Evolutionary conservation across 139 green algal genomes (phyloP).

Genomic region (Chlorella ohadii): DNA sequence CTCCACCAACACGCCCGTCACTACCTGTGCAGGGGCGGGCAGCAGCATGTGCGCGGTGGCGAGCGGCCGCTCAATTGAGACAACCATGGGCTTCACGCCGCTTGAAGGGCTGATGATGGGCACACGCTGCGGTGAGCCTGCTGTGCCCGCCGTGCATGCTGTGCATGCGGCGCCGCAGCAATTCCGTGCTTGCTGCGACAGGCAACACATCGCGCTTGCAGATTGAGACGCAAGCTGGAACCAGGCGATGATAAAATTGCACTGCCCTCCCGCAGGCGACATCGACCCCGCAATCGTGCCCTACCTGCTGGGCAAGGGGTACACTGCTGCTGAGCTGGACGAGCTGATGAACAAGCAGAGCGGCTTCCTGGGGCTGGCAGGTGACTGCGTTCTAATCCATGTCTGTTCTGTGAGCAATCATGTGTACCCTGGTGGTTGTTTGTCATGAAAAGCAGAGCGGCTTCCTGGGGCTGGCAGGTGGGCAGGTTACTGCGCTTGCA

Average conservation of each 20-base stretch:
- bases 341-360: conserved; percentile 88
- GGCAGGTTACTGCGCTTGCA: too few relatives aligned
- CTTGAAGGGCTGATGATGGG: conserved; percentile 54
- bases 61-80: conserved; percentile 38
- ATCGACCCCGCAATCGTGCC: conserved; percentile 27
- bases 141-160: background rate
- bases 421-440: too few relatives aligned
- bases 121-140: conserved; percentile 33
- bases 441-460: too few relatives aligned
- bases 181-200: background rate
- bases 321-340: background rate
- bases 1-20: too few relatives aligned
- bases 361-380: conserved; percentile 53
- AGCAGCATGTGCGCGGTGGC: conserved; percentile 79
- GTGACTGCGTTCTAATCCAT: too few relatives aligned
- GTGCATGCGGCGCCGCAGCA: background rate
- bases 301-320: background rate
- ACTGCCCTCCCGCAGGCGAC: conserved; percentile 11
- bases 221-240: too few relatives aligned
- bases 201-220: too few relatives aligned
- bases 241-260: too few relatives aligned
- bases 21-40: conserved; percentile 65
- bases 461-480: too few relatives aligned
- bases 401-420: too few relatives aligned
- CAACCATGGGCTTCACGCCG: conserved; percentile 47